Conservation (phyloP, 257 asterid genomes). For the Solanum etuberosum region DNA sequence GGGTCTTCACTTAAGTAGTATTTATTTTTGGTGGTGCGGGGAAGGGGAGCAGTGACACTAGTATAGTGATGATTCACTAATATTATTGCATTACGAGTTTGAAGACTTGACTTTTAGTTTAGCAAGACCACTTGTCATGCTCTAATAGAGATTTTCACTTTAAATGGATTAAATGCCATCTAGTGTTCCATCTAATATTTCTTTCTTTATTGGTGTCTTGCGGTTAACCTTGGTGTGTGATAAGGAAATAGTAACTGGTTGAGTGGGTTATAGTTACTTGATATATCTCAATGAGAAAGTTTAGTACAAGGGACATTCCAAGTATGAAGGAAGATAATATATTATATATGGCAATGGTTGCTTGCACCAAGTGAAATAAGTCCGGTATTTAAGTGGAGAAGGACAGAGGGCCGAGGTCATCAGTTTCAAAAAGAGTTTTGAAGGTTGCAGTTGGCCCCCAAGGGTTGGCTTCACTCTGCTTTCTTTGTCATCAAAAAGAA, state of each 20-base stretch:
- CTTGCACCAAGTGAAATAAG: not conserved
- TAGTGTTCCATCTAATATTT: not conserved
- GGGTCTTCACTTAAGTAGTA: not conserved
- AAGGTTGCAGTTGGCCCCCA: not conserved
- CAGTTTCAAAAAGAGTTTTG: not conserved
- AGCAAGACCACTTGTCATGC: not conserved
- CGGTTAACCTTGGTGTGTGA: not conserved
- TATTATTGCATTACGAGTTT: not conserved
- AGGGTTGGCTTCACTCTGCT: not conserved
- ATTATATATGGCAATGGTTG: not conserved
- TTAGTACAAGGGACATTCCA: not conserved
- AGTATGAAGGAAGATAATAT: not conserved
- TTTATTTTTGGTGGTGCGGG: not conserved
- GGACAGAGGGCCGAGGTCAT: not conserved
- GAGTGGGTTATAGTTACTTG: not conserved
- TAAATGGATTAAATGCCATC: not conserved
- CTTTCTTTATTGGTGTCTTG: not conserved
- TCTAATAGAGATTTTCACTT: not conserved
- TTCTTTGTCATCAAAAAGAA: not conserved
- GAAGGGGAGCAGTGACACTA: not conserved
- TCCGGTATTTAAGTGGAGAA: not conserved
- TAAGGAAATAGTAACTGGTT: not conserved
- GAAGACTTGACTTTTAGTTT: not conserved
- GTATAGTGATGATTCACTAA: not conserved
- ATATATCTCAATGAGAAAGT: not conserved